Evolutionary conservation across 2,329 filamentous ascomycete genomes (phyloP), one percentile per base, ranked within the genome.

Genomic region (Akanthomyces uredinophilus): DNA sequence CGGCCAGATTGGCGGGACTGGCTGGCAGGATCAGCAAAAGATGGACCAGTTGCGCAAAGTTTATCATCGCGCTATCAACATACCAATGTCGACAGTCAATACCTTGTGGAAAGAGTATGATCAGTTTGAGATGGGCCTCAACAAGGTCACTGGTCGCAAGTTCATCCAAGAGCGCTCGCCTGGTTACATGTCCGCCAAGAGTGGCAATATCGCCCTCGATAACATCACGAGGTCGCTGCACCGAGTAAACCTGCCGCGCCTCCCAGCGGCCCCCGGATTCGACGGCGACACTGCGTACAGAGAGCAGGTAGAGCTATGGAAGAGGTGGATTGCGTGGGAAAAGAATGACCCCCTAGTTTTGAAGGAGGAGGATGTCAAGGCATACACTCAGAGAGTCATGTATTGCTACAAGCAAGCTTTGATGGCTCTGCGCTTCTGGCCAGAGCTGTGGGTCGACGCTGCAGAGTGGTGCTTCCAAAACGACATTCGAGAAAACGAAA

Each of bases 1-100:
- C 1, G 95, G 95, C 6, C 87, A 87, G 63, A 85, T 95, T 63
- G 94, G 93, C 29, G 95, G 94, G 49, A 88, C 83, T 63, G 88
- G 86, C 63, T 99, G 95, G 96, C 93, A 98, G 75, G 95, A 98
- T 71, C 90, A 94, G 76, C 95, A 98, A 72, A 99, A 99, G 81
- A 96, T 96, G 89, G 95, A 99, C 69, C 82, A 90, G 68, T 78
- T 99, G 57, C 88, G 95, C 64, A 96, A 96, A 73, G 90, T 91
- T 0, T 99, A 97, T 73, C 93, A 97, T 70, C 89, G 89, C 59
- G 94, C 94, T 16, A 91, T 97, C 63, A 88, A 86, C 66, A 86
- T 97, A 44, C 96, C 96, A 5, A 96, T 92, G 65, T 86, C 88
- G 60, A 89, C 89, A 37, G 86, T 96, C 54, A 91, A 94, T 70